Evolutionary conservation across 2,329 filamentous ascomycete species (phyloP), one percentile per base, ranked within the genome.

Genomic region (Fusarium poae): DNA sequence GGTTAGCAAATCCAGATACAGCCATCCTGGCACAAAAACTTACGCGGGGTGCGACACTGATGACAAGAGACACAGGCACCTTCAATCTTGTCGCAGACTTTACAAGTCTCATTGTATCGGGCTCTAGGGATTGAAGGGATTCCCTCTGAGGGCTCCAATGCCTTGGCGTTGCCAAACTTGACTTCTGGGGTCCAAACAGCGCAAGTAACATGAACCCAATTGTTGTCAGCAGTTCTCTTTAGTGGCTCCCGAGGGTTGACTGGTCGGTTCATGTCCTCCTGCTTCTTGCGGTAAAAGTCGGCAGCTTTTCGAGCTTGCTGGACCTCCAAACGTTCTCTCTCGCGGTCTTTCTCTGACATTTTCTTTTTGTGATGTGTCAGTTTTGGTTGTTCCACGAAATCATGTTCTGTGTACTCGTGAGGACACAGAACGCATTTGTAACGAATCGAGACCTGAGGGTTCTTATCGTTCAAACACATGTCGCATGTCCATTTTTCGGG

Each of bases 191-290:
- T 94, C 89, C 93, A 98, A 20, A 97, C 84, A 2, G 96, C 94
- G 76, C 96, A 99, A 37, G 91, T 91, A 29, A 98, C 93, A 77
- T 99, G 96, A 18, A 97, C 93, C 96, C 96, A 99, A 76, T 98
- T 98, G 81, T 98, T 98, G 77, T 97, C 94, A 6, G 92, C 92
- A 0, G 96, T 99, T 49, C 93, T 89, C 81, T 99, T 99, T 67
- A 99, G 83, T 5, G 96, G 91, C 77, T 98, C 96, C 48, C 96
- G 89, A 27, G 96, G 96, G 68, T 93, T 88, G 35, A 91, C 80
- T 2, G 96, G 95, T 48, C 94, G 91, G 71, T 94, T 93, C 73
- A 91, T 88, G 64, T 95, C 91, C 75, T 93, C 88, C 79, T 99
- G 95, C 75, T 89, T 90, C 77, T 91, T 91, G 40, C 89, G 88